Evolutionary conservation across 495 filamentous ascomycete genomes (phyloP).

Genomic region (Tuber aestivum): DNA sequence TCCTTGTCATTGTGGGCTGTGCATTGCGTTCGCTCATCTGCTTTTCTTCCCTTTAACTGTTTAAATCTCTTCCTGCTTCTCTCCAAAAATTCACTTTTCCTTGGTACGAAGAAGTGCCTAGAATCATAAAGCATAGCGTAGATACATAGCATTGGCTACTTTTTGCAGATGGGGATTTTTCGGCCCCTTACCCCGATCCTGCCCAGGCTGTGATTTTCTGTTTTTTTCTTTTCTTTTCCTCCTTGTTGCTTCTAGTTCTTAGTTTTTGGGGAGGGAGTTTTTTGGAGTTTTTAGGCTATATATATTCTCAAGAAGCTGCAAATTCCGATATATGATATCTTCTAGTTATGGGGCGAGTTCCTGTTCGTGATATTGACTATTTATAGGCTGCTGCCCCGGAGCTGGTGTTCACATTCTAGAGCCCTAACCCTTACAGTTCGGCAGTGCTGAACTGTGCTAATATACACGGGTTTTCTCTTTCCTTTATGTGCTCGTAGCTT

Average conservation of each 20-base stretch:
- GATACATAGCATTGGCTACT: background rate
- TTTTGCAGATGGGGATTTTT: background rate
- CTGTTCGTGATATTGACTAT: background rate
- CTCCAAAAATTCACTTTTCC: background rate
- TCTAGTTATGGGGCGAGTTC: background rate
- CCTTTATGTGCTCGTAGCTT: background rate
- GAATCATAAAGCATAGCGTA: slow-evolving; percentile 4
- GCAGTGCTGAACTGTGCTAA: background rate
- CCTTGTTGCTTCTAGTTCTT: background rate
- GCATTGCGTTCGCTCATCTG: background rate
- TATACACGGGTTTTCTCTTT: background rate
- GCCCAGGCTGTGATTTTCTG: background rate
- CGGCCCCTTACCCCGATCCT: background rate
- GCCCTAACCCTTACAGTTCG: background rate
- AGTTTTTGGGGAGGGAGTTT: background rate
- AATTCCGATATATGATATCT: background rate
- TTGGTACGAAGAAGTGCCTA: background rate
- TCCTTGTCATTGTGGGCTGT: background rate
- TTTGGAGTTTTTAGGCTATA: background rate
- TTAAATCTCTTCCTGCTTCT: background rate
- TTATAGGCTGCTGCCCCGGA: background rate
- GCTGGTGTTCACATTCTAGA: background rate
- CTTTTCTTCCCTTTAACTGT: background rate
- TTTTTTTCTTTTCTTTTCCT: background rate
- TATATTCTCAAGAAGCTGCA: background rate